phyloP scores from a whole-genome alignment of 495 filamentous ascomycete genomes.

The Oidiodendron maius region DNA sequence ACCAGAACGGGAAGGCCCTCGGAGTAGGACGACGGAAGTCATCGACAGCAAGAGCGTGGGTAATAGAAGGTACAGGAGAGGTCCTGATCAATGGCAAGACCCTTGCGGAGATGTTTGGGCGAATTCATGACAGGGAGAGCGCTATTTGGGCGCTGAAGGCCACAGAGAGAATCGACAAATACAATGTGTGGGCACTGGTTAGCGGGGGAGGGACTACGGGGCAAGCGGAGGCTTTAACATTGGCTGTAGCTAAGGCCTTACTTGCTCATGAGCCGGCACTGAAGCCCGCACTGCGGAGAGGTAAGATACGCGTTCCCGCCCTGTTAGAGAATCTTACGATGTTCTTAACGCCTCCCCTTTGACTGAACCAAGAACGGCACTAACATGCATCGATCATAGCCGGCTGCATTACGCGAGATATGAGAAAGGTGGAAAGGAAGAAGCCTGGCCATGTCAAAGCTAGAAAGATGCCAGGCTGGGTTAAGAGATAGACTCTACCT shows the following conservation, averaged over 20 bases:
- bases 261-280: constrained; percentile 84
- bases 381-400: constrained; percentile 48
- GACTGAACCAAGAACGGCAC: constrained; percentile 16
- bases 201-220: constrained; percentile 86
- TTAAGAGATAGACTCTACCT: constrained; percentile 63
- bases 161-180: constrained; percentile 84
- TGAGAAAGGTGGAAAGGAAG: constrained; percentile 92
- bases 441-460: constrained; percentile 94
- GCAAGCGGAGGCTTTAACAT: constrained; percentile 89
- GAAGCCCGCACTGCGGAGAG: constrained; percentile 81
- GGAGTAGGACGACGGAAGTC: constrained; percentile 82
- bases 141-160: constrained; percentile 83
- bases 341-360: no score
- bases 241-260: constrained; percentile 86
- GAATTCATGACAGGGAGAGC: constrained; percentile 91
- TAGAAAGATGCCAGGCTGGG: constrained; percentile 97
- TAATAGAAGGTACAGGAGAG: constrained; percentile 90
- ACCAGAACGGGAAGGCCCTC: constrained; percentile 67
- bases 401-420: constrained; percentile 86
- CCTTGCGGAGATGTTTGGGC: constrained; percentile 69
- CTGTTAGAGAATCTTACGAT: no score
- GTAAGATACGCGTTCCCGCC: constrained; percentile 48
- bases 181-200: constrained; percentile 88
- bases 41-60: constrained; percentile 71
- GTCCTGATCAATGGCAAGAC: constrained; percentile 84